These are phyloP conservation scores for Daldinia childiae DNA, from an alignment of 495 filamentous ascomycete genomes.

Conservation along the genomic window DNA sequence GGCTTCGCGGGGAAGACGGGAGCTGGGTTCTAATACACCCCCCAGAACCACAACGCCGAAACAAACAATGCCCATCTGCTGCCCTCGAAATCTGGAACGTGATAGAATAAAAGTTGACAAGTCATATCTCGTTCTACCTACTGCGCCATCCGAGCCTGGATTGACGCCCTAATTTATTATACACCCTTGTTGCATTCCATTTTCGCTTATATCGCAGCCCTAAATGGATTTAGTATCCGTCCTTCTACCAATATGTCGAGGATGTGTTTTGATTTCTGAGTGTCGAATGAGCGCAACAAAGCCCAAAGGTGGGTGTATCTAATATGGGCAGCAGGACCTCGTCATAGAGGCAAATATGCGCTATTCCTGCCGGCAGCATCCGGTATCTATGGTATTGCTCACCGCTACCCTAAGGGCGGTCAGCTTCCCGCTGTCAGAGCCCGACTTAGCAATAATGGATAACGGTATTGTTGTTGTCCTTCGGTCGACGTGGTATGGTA, in stretches of 20 bases:
- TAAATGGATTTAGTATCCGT: constrained; percentile 27
- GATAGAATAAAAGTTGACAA: constrained; percentile 37
- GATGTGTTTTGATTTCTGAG: constrained; percentile 3
- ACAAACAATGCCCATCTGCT: constrained; percentile 41
- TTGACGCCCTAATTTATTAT: constrained; percentile 21
- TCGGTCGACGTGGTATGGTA: constrained; percentile 3
- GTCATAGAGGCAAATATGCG: constrained; percentile 37
- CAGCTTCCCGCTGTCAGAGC: constrained; percentile 38
- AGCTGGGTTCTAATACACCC: constrained; percentile 29
- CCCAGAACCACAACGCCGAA: constrained; percentile 36
- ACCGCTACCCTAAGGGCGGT: constrained; percentile 35
- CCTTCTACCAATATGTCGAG: constrained; percentile 9
- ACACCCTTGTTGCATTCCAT: constrained; percentile 19
- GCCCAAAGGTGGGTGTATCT: constrained; percentile 16
- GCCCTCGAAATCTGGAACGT: constrained; percentile 39
- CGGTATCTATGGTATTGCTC: constrained; percentile 39
- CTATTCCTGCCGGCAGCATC: constrained; percentile 34
- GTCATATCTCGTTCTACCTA: constrained; percentile 42
- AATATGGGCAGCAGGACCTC: constrained; percentile 26
- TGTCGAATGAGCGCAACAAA: constrained; percentile 18
- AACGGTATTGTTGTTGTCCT: constrained; percentile 33
- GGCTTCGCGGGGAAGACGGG: constrained; percentile 45
- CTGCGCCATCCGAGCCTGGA: constrained; percentile 31
- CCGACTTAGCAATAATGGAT: constrained; percentile 32
- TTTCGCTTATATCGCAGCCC: constrained; percentile 26